phyloP scores from a whole-genome alignment of 257 asterid genomes.

The Jacaranda mimosifolia region DNA sequence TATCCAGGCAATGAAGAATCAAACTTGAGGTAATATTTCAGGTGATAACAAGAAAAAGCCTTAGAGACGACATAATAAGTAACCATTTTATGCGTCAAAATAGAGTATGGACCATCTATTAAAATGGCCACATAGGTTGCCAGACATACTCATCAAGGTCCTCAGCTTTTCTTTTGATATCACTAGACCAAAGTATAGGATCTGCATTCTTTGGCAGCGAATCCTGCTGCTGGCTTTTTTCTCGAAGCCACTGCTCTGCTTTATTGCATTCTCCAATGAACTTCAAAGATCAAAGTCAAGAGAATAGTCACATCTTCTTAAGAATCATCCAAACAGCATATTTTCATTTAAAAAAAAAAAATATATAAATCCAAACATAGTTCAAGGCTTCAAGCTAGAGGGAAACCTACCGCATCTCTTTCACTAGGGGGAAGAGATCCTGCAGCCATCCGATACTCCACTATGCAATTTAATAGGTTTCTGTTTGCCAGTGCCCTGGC shows the following conservation, averaged over 20 bases:
- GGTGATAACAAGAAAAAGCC: conserved; percentile 5
- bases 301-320: conserved; percentile 14
- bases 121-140: conserved; percentile 23
- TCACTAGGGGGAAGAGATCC: conserved; percentile 69
- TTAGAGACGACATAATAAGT: not conserved
- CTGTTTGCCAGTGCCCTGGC: conserved; percentile 73
- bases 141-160: conserved; percentile 76
- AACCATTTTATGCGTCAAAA: conserved; percentile 6
- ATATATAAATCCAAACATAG: not conserved
- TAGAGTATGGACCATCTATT: conserved; percentile 22
- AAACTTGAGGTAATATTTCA: conserved; percentile 22
- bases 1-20: conserved; percentile 1
- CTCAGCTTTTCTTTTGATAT: conserved; percentile 70
- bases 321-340: conserved; percentile 7
- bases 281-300: conserved; percentile 53
- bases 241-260: conserved; percentile 89
- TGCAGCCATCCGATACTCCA: conserved; percentile 69
- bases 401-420: conserved; percentile 70
- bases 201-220: conserved; percentile 76
- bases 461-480: conserved; percentile 62
- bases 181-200: conserved; percentile 82
- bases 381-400: conserved; percentile 33
- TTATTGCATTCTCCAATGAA: conserved; percentile 74
- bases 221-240: conserved; percentile 79
- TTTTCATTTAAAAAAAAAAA: not conserved